A percentile compares a stretch with the other conserved stretches of the same genome.
These are phyloP conservation scores for Ustilago hordei DNA, from an alignment of 1,284 basidiomycete genomes.

Conservation along the genomic window DNA sequence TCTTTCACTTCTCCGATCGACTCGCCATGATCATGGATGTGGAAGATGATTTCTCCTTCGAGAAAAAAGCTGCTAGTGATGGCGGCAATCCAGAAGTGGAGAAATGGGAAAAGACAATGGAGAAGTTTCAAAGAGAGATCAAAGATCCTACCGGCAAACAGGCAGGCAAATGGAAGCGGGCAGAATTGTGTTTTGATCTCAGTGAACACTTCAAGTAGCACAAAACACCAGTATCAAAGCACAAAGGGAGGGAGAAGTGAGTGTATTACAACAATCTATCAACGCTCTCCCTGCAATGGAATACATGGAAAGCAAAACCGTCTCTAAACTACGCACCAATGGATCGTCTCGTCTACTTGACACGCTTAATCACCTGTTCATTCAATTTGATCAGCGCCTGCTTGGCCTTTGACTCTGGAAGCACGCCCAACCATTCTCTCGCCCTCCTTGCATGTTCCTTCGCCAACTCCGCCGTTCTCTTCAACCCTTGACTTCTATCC, in stretches of 20 bases:
- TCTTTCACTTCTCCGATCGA: conserved; percentile 40
- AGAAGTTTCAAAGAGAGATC: conserved; percentile 33
- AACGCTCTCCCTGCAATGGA: not conserved
- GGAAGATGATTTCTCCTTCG: conserved; percentile 34
- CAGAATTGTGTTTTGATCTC: conserved; percentile 37
- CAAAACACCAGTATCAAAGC: not conserved
- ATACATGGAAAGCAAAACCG: not conserved
- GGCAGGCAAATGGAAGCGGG: conserved; percentile 33
- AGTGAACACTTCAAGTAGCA: conserved; percentile 8
- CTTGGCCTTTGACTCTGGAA: conserved; percentile 61
- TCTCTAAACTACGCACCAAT: not conserved
- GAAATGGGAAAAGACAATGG: conserved; percentile 34
- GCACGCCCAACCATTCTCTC: conserved; percentile 38
- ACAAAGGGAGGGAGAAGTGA: not conserved
- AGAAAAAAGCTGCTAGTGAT: conserved; percentile 30
- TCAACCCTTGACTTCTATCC: conserved; percentile 53
- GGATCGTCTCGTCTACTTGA: conserved; percentile 40
- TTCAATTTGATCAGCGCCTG: conserved; percentile 59
- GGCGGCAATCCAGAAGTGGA: conserved; percentile 25
- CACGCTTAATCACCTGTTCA: conserved; percentile 60
- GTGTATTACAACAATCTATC: conserved; percentile 4
- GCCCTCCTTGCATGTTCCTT: conserved; percentile 61
- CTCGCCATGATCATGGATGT: conserved; percentile 48
- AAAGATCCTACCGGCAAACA: conserved; percentile 29
- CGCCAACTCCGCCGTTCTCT: conserved; percentile 63